Evolutionary conservation across 2,329 filamentous ascomycete genomes (phyloP).

Genomic region (Helotiales sp.): DNA sequence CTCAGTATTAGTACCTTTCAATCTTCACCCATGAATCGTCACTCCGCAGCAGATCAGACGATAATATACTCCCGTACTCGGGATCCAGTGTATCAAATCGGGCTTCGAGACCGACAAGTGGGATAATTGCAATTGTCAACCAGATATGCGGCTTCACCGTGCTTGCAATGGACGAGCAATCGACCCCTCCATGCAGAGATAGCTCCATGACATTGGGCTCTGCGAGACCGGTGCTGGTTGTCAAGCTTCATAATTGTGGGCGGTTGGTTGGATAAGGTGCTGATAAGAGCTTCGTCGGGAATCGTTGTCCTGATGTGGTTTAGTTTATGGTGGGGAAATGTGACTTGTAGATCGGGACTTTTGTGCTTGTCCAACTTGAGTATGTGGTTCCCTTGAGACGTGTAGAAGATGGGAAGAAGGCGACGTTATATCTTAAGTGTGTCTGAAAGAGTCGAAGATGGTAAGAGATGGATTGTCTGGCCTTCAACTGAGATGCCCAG

Average conservation of each 20-base stretch:
- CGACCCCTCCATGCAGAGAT: conserved; percentile 20
- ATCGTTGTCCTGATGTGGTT: conserved; percentile 21
- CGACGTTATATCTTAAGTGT: neutral
- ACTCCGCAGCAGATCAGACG: neutral
- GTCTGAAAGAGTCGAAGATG: neutral
- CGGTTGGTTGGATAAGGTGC: conserved; percentile 22
- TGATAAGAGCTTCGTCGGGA: conserved; percentile 21
- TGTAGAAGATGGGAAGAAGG: neutral
- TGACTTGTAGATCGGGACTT: neutral
- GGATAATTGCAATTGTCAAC: conserved; percentile 18
- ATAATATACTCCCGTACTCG: conserved; percentile 22
- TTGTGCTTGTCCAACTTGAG: conserved; percentile 15
- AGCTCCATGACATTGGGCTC: conserved; percentile 14
- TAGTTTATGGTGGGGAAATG: conserved; percentile 22
- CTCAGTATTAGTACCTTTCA: neutral
- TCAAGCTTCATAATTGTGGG: conserved; percentile 17
- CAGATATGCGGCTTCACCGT: conserved; percentile 14
- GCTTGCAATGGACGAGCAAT: conserved; percentile 6
- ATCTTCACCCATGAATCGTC: neutral
- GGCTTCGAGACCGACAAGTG: conserved; percentile 25
- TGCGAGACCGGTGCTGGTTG: conserved; percentile 2
- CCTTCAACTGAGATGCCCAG: neutral
- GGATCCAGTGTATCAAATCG: conserved; percentile 34
- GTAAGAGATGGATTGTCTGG: neutral
- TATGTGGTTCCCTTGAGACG: conserved; percentile 17